phyloP scores from a whole-genome alignment of 768 basidiomycete species.

The Candolleomyces eurysporus region DNA sequence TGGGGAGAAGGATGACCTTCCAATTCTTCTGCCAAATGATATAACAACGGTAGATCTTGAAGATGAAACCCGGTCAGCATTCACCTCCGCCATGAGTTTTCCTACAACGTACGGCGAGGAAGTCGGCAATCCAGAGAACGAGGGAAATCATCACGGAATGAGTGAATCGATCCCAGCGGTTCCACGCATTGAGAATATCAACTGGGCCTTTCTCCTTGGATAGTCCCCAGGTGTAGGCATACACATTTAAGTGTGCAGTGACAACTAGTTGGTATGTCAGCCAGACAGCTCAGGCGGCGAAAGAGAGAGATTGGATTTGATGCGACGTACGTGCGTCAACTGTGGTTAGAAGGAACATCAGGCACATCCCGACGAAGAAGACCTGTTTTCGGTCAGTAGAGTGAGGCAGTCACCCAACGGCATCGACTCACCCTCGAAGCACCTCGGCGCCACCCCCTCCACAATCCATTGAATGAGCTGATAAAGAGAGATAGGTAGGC shows the following conservation, averaged over 20 bases:
- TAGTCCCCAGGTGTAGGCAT: not conserved
- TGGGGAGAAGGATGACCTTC: not conserved
- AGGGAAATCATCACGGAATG: not conserved
- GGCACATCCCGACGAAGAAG: not conserved
- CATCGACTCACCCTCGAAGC: no score
- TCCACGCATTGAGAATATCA: not conserved
- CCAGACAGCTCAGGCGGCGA: not conserved
- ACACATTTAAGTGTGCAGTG: not conserved
- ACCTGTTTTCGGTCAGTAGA: not conserved
- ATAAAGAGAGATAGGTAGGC: no score
- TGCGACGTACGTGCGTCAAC: not conserved
- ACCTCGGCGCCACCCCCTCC: no score
- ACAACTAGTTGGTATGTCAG: not conserved
- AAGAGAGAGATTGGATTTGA: not conserved
- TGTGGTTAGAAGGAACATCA: not conserved
- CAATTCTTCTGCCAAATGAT: not conserved
- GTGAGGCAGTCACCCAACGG: no score
- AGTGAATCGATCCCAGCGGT: not conserved
- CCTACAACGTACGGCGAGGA: not conserved
- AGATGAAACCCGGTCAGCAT: not conserved
- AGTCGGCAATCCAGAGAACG: not conserved
- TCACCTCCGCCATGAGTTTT: not conserved
- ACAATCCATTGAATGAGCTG: no score
- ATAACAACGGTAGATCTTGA: constrained; percentile 1
- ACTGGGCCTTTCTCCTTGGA: not conserved